These are phyloP conservation scores for Phialophora verrucosa DNA, from an alignment of 2,329 filamentous ascomycete species.

Conservation along the genomic window DNA sequence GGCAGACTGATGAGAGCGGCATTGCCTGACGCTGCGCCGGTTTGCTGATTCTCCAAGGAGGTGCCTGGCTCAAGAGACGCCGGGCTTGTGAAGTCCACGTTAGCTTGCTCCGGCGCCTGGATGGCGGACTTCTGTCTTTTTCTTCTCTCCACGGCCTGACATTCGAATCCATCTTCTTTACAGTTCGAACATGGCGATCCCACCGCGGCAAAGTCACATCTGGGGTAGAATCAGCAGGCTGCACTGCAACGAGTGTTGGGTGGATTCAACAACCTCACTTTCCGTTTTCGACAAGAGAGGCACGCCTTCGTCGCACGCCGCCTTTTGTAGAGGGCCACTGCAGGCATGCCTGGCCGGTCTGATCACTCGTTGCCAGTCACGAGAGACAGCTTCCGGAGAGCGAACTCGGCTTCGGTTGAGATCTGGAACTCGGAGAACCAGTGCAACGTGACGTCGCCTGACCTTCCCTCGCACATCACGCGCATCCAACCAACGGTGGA, in stretches of 20 bases:
- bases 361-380: too few species aligned
- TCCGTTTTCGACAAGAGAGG: conserved; percentile 15
- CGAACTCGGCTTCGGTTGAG: too few species aligned
- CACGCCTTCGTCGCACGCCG: conserved; percentile 15
- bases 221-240: background rate
- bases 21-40: too few species aligned
- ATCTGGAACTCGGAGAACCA: too few species aligned
- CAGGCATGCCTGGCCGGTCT: background rate
- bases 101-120: background rate
- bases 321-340: background rate
- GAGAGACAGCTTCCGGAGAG: too few species aligned
- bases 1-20: background rate
- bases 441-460: too few species aligned
- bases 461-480: too few species aligned
- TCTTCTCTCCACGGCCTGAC: conserved; percentile 8
- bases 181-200: conserved; percentile 18
- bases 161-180: conserved; percentile 14
- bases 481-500: too few species aligned
- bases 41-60: background rate
- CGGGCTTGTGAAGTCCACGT: background rate
- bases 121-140: conserved; percentile 4
- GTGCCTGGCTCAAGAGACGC: background rate
- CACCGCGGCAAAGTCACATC: conserved; percentile 8
- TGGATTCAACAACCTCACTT: background rate
- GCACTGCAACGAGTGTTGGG: background rate